Evolutionary conservation across 352 stramenopile species (phyloP).

Genomic region (Nothophytophthora sp.): DNA sequence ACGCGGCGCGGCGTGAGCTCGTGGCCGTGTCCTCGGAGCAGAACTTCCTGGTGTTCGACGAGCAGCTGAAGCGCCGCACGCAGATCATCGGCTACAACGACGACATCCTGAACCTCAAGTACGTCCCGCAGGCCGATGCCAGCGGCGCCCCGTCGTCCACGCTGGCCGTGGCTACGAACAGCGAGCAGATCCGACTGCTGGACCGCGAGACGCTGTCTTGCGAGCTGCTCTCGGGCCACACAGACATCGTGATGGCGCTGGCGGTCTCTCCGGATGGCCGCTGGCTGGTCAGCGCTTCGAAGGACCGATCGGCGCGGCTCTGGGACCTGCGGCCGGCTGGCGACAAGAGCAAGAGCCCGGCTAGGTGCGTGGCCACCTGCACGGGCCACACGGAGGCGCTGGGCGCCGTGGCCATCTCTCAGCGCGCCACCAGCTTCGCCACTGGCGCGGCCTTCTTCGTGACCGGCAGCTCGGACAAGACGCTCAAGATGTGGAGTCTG

Average conservation of each 20-base stretch:
- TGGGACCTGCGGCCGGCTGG: conserved; percentile 80
- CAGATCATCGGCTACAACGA: conserved; percentile 96
- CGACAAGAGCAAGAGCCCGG: conserved; percentile 29
- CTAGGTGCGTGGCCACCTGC: conserved; percentile 88
- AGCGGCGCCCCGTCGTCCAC: conserved; percentile 51
- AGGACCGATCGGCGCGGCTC: conserved; percentile 93
- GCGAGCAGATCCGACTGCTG: conserved; percentile 94
- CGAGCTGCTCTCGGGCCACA: conserved; percentile 96
- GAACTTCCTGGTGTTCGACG: conserved; percentile 87
- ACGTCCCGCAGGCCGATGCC: conserved; percentile 76
- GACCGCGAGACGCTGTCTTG: conserved; percentile 92
- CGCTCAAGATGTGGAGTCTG: conserved; percentile 98
- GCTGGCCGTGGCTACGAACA: conserved; percentile 97
- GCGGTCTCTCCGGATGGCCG: conserved; percentile 87
- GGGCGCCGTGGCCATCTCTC: conserved; percentile 91
- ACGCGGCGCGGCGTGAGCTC: conserved; percentile 56
- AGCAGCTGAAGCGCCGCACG: conserved; percentile 59
- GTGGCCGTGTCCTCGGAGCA: conserved; percentile 83
- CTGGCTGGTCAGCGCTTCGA: conserved; percentile 94
- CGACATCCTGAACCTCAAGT: conserved; percentile 98
- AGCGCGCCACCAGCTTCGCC: conserved; percentile 74
- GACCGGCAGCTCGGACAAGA: conserved; percentile 97
- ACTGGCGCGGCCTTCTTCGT: conserved; percentile 93
- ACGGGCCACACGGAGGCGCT: conserved; percentile 95
- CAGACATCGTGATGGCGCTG: conserved; percentile 96